Percentiles rank a stretch among this genome's conserved stretches.
These are phyloP conservation scores for Aspergillus steynii DNA, from an alignment of 495 filamentous ascomycete genomes.

Conservation along the genomic window DNA sequence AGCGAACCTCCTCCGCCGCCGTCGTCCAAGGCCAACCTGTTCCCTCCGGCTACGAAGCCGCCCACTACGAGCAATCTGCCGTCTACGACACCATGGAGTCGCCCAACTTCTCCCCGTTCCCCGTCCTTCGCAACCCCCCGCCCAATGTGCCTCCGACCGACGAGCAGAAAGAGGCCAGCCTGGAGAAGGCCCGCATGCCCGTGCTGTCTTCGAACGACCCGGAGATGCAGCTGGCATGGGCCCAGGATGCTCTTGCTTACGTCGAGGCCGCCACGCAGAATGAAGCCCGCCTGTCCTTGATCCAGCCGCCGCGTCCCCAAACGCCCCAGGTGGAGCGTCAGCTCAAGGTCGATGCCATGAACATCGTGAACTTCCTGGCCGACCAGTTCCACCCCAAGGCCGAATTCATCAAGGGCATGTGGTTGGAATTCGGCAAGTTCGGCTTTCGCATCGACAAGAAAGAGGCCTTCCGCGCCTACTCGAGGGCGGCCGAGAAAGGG, in stretches of 20 bases:
- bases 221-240: conserved; percentile 95
- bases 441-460: conserved; percentile 85
- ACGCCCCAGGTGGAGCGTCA: conserved; percentile 89
- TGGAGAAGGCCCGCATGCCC: conserved; percentile 77
- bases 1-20: conserved; percentile 41
- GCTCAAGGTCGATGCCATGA: conserved; percentile 83
- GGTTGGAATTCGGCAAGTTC: conserved; percentile 98
- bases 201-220: conserved; percentile 94
- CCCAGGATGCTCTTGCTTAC: conserved; percentile 85
- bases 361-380: conserved; percentile 84
- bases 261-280: conserved; percentile 79
- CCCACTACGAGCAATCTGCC: conserved; percentile 43
- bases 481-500: conserved; percentile 81
- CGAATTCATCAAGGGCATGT: conserved; percentile 92
- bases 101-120: conserved; percentile 90
- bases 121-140: conserved; percentile 74
- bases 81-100: conserved; percentile 55
- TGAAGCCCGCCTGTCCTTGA: conserved; percentile 64
- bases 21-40: conserved; percentile 34
- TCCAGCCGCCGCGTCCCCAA: conserved; percentile 61
- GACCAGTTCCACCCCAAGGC: conserved; percentile 93
- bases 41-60: conserved; percentile 32
- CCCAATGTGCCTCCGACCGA: conserved; percentile 92
- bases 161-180: conserved; percentile 85
- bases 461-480: conserved; percentile 86